These are phyloP conservation scores for Nicotiana paniculata DNA, from an alignment of 257 asterid species.

Conservation along the genomic window DNA sequence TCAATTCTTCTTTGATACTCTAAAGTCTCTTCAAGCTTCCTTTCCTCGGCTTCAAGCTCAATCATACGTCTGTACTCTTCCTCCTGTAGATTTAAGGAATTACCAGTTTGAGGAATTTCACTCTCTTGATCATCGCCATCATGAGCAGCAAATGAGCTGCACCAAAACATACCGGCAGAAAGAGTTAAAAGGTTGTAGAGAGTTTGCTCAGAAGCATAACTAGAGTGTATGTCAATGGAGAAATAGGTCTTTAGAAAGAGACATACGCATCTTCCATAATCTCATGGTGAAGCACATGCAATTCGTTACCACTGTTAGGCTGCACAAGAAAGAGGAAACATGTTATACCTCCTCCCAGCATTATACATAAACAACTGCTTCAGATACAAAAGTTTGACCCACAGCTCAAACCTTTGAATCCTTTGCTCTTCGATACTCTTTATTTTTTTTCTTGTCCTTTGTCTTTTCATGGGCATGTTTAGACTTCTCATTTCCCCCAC, in stretches of 20 bases:
- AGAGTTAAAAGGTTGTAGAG: neutral
- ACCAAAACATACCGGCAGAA: slow-evolving; percentile 21
- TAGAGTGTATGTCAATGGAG: neutral
- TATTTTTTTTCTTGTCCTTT: slow-evolving; percentile 77
- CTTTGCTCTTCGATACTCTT: slow-evolving; percentile 64
- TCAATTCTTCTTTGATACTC: slow-evolving; percentile 92
- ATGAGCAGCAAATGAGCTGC: slow-evolving; percentile 52
- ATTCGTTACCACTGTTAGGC: slow-evolving; percentile 49
- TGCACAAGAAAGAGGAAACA: slow-evolving; percentile 36
- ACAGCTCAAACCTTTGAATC: slow-evolving; percentile 67
- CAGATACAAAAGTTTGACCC: slow-evolving; percentile 7
- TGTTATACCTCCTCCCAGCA: slow-evolving; percentile 10
- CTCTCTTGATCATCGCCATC: slow-evolving; percentile 40
- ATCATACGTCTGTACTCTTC: slow-evolving; percentile 65
- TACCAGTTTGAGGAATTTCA: slow-evolving; percentile 39
- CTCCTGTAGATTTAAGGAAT: slow-evolving; percentile 41
- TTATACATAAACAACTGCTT: neutral
- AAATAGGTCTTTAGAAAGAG: neutral
- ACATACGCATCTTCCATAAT: slow-evolving; percentile 57
- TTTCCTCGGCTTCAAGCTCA: slow-evolving; percentile 97
- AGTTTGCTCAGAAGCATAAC: neutral
- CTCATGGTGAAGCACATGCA: slow-evolving; percentile 30
- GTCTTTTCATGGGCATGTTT: slow-evolving; percentile 55
- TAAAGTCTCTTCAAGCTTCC: slow-evolving; percentile 95
- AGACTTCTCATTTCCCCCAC: slow-evolving; percentile 48